Conservation (phyloP, 352 stramenopile genomes). For the Paralagenidium karlingii region DNA sequence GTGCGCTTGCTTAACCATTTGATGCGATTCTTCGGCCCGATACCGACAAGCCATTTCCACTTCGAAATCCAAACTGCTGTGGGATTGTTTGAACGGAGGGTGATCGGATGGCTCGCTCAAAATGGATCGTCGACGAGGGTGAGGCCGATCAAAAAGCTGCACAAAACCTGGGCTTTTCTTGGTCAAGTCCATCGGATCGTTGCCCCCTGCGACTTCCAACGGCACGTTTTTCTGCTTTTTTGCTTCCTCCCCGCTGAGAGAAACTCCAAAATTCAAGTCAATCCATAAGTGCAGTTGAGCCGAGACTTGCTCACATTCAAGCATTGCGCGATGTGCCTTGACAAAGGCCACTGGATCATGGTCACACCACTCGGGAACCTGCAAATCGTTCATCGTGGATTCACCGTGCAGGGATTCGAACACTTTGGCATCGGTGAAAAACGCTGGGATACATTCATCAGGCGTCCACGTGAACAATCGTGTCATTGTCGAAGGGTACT, state of each 20-base stretch:
- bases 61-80: not conserved
- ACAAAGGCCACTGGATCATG: slow-evolving; percentile 63
- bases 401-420: slow-evolving; percentile 75
- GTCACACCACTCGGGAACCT: slow-evolving; percentile 66
- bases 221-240: slow-evolving; percentile 88
- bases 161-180: slow-evolving; percentile 75
- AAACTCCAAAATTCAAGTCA: slow-evolving; percentile 92
- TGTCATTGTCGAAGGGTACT: slow-evolving; percentile 87
- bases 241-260: slow-evolving; percentile 61
- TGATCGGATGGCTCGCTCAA: not conserved
- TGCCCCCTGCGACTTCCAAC: slow-evolving; percentile 31
- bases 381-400: slow-evolving; percentile 48
- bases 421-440: slow-evolving; percentile 81
- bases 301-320: slow-evolving; percentile 87
- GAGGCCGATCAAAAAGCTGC: slow-evolving; percentile 36
- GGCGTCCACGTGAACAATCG: slow-evolving; percentile 91
- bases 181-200: slow-evolving; percentile 5
- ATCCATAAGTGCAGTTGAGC: slow-evolving; percentile 88
- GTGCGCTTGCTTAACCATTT: too few relatives aligned
- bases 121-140: slow-evolving; percentile 11
- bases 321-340: slow-evolving; percentile 78
- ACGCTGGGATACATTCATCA: slow-evolving; percentile 94
- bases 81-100: not conserved
- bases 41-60: too few relatives aligned
- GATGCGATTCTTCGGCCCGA: too few relatives aligned